A percentile compares a stretch with the other conserved stretches of the same genome.
These are phyloP conservation scores for Silene noctiflora DNA, from an alignment of 179 eudicot species.

Conservation along the genomic window DNA sequence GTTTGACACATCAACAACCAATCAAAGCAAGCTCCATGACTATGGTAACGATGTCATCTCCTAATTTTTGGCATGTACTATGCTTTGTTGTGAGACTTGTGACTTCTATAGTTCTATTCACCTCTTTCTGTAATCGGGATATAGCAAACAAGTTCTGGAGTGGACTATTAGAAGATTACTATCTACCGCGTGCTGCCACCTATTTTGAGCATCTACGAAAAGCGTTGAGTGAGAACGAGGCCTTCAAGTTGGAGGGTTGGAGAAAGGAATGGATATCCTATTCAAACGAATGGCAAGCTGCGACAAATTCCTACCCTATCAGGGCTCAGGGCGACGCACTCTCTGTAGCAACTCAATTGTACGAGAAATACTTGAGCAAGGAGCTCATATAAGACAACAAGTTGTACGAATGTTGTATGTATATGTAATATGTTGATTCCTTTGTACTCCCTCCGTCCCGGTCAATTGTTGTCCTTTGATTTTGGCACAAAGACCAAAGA, in stretches of 20 bases:
- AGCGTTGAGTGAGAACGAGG: constrained; percentile 49
- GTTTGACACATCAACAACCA: constrained; percentile 63
- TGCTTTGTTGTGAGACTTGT: background rate
- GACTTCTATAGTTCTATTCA: constrained; percentile 12
- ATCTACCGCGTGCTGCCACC: constrained; percentile 86
- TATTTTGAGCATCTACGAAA: constrained; percentile 55
- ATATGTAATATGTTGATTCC: background rate
- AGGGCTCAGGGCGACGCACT: constrained; percentile 72
- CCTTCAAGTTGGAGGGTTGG: constrained; percentile 72
- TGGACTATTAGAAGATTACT: constrained; percentile 72
- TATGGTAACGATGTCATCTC: constrained; percentile 52
- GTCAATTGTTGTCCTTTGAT: no score
- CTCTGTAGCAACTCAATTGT: constrained; percentile 53
- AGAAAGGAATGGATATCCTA: constrained; percentile 80
- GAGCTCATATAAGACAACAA: background rate
- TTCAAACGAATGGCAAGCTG: constrained; percentile 86
- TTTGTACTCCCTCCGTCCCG: no score
- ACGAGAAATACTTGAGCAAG: constrained; percentile 51
- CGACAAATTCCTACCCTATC: constrained; percentile 52
- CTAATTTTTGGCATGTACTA: background rate
- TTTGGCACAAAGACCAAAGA: no score
- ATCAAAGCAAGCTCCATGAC: constrained; percentile 94
- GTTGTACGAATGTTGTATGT: background rate
- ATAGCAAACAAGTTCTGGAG: constrained; percentile 98
- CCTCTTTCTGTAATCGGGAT: background rate